Evolutionary conservation across 1,139 yeast genomes (phyloP), one percentile per base, ranked within the genome.

Genomic region (Schwanniomyces etchellsii): DNA sequence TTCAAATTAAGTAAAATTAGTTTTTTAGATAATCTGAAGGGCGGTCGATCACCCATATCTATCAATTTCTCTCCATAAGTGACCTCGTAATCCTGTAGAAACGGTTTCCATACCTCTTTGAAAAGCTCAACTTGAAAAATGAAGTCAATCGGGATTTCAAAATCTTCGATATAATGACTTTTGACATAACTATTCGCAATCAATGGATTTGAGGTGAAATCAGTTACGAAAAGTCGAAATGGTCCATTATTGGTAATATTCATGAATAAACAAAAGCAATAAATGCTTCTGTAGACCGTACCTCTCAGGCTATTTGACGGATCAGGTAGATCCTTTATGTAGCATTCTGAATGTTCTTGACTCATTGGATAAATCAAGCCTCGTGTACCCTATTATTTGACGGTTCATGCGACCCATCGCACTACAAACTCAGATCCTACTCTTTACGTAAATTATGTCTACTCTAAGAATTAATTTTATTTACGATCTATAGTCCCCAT

Each of bases 401-500:
- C n/a, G n/a, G n/a, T n/a, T n/a, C n/a, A n/a, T n/a, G n/a, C n/a
- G n/a, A n/a, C n/a, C n/a, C n/a, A n/a, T n/a, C n/a, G n/a, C n/a
- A n/a, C n/a, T n/a, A n/a, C n/a, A n/a, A n/a, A n/a, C n/a, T n/a
- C n/a, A n/a, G n/a, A n/a, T n/a, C n/a, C n/a, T n/a, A n/a, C n/a
- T n/a, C n/a, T n/a, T n/a, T n/a, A n/a, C n/a, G n/a, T n/a, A n/a
- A n/a, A n/a, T n/a, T n/a, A n/a, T n/a, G n/a, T n/a, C n/a, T n/a
- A n/a, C n/a, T n/a, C n/a, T n/a, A n/a, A n/a, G n/a, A n/a, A n/a
- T n/a, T n/a, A n/a, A n/a, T n/a, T 10, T 7, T 23, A n/a, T 17
- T 33, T 47, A 65, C 3, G 79, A 70, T 49, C 96, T 69, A 60
- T 89, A 89, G 51, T 88, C 96, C 31, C 96, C 96, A 48, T 89